Base-by-base conservation (phyloP, 139 green algal species). In the Chlorella sp. region DNA sequence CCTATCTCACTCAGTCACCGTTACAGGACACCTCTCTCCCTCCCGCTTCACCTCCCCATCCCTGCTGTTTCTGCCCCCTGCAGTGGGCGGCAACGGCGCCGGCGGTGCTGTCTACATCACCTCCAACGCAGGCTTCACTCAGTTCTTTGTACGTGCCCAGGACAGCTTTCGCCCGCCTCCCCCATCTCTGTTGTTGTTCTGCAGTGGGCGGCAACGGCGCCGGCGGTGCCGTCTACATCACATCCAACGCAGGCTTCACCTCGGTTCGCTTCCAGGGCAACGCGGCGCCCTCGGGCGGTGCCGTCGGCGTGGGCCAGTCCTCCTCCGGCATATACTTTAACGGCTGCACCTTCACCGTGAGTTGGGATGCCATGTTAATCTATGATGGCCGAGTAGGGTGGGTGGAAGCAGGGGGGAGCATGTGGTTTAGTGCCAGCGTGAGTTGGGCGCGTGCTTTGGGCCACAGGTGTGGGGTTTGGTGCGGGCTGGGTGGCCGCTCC, bases 141-240 rank as follows among this genome's bases (percentile, higher is more conserved):
- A 80, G 11, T n/a, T 42, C 34, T 42, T 64, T n/a, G n/a, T n/a
- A n/a, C n/a, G n/a, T n/a, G n/a, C n/a, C 48, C 48, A 57, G 48
- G 48, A 9, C 48, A 57, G n/a, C 60, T 68, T 68, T 26, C 64
- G 24, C 64, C 24, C 24, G 24, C 64, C 64, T 28, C 75, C 34
- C 34, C 75, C 34, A 81, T 26, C 75, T 24, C 48, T 14, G 40
- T 30, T 26, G 12, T 14, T 36, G 2, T 0, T 22, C 12, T 48
- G 48, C 40, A 68, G 42, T 68, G 48, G 81, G 81, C 36, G 89
- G 89, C 36, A 36, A 66, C 39, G 90, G 90, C 71, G 81, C 87
- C 48, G 90, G 90, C 75, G 90, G 90, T 19, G 90, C 90, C 4
- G 80, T 91, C 7, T 78, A 91, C 53, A 79, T 93, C 18, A 93